phyloP scores from a whole-genome alignment of 1,139 yeast genomes.

The Barnettozyma hawaiiensis region DNA sequence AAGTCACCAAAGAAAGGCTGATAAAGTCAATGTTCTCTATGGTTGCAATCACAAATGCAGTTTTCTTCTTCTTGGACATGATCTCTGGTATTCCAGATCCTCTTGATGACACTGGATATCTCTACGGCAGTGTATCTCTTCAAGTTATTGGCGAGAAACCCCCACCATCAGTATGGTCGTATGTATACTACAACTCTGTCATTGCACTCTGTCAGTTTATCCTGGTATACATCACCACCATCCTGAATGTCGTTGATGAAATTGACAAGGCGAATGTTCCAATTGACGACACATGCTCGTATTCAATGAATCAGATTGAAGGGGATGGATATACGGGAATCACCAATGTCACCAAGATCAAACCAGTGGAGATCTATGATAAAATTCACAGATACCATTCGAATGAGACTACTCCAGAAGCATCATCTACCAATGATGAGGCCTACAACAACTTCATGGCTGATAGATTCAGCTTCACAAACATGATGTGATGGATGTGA shows the following conservation, averaged over 20 bases:
- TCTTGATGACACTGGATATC: constrained; percentile 14
- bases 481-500: constrained; percentile 3
- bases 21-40: constrained; percentile 17
- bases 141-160: constrained; percentile 40
- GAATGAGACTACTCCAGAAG: constrained; percentile 11
- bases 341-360: constrained; percentile 28
- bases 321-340: constrained; percentile 41
- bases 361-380: constrained; percentile 27
- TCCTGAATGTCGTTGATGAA: constrained; percentile 15
- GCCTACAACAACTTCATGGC: constrained; percentile 15
- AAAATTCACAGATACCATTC: constrained; percentile 16
- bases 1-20: constrained; percentile 15
- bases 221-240: constrained; percentile 25
- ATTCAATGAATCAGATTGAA: constrained; percentile 21
- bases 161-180: constrained; percentile 28
- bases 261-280: constrained; percentile 23
- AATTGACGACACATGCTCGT: constrained; percentile 15
- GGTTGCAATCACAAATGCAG: constrained; percentile 9
- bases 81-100: constrained; percentile 27
- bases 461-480: constrained; percentile 9
- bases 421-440: constrained; percentile 8
- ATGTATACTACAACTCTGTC: constrained; percentile 29
- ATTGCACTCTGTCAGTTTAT: constrained; percentile 25
- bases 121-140: constrained; percentile 32
- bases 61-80: constrained; percentile 24